Conservation (phyloP, 805 yeast species). For the Candida takata region DNA sequence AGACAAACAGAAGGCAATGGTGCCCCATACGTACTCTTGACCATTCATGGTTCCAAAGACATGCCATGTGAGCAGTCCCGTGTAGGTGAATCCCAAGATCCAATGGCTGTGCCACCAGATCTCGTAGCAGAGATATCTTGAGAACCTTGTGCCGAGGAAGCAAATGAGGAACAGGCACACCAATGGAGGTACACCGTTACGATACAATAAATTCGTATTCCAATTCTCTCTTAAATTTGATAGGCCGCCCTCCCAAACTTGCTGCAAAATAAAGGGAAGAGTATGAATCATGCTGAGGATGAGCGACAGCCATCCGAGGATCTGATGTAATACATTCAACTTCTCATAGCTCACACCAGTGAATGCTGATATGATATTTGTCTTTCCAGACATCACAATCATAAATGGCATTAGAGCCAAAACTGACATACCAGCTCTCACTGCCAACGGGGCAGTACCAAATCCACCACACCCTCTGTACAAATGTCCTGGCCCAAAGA, state of each 20-base stretch:
- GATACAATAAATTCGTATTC: slow-evolving; percentile 19
- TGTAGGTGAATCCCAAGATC: slow-evolving; percentile 42
- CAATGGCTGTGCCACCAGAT: slow-evolving; percentile 46
- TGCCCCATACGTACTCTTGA: slow-evolving; percentile 40
- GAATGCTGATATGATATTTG: slow-evolving; percentile 39
- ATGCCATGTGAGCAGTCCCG: slow-evolving; percentile 42
- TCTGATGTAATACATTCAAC: slow-evolving; percentile 43
- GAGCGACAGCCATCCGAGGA: slow-evolving; percentile 32
- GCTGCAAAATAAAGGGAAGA: slow-evolving; percentile 42
- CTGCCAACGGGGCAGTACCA: slow-evolving; percentile 54
- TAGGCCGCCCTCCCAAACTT: slow-evolving; percentile 42
- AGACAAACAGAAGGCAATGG: slow-evolving; percentile 43
- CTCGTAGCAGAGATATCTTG: slow-evolving; percentile 39
- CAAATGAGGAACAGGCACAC: slow-evolving; percentile 38
- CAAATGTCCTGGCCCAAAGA: slow-evolving; percentile 41
- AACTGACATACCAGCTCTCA: slow-evolving; percentile 45
- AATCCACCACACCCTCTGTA: slow-evolving; percentile 46
- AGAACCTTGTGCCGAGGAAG: slow-evolving; percentile 32
- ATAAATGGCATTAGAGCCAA: slow-evolving; percentile 45
- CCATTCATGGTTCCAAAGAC: slow-evolving; percentile 28
- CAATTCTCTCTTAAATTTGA: slow-evolving; percentile 21
- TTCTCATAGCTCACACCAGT: slow-evolving; percentile 54
- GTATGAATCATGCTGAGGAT: slow-evolving; percentile 42
- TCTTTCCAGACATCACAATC: slow-evolving; percentile 44
- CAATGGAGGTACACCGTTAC: slow-evolving; percentile 44